These are phyloP conservation scores for Malus hybrid DNA, from an alignment of 331 rosid species.

Conservation along the genomic window DNA sequence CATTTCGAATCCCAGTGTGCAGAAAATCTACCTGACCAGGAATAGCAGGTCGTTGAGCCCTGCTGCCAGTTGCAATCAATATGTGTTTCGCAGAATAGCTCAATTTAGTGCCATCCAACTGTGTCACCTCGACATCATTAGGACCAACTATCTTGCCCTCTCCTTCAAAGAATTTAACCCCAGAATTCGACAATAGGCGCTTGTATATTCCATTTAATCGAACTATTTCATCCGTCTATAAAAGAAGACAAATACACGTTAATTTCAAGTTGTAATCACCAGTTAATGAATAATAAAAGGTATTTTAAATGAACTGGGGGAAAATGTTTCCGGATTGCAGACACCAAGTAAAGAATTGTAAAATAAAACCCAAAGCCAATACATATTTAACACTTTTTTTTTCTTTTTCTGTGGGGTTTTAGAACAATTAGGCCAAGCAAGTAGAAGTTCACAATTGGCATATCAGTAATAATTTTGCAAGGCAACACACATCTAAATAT, in stretches of 20 bases:
- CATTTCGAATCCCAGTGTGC: not conserved
- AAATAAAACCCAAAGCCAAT: not conserved
- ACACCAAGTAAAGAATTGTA: not conserved
- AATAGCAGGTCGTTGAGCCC: conserved; percentile 71
- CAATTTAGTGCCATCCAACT: conserved; percentile 92
- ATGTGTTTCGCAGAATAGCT: conserved; percentile 85
- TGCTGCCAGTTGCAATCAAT: conserved; percentile 87
- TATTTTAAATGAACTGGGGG: not conserved
- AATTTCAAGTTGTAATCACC: not conserved
- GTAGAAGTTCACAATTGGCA: not conserved
- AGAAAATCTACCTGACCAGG: conserved; percentile 71
- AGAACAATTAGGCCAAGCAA: not conserved
- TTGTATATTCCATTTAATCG: conserved; percentile 91
- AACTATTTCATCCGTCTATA: conserved; percentile 84
- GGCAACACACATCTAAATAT: not conserved
- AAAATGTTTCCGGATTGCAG: not conserved
- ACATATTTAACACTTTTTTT: not conserved
- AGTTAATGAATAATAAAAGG: not conserved
- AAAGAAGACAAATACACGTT: not conserved
- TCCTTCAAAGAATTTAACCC: conserved; percentile 86
- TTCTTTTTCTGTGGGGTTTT: not conserved
- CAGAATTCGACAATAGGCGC: conserved; percentile 76
- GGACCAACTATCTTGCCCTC: conserved; percentile 89
- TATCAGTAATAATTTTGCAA: not conserved
- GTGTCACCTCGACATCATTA: conserved; percentile 95